Conservation (phyloP, 345 rosid genomes). For the Eucalyptus fibrosa region DNA sequence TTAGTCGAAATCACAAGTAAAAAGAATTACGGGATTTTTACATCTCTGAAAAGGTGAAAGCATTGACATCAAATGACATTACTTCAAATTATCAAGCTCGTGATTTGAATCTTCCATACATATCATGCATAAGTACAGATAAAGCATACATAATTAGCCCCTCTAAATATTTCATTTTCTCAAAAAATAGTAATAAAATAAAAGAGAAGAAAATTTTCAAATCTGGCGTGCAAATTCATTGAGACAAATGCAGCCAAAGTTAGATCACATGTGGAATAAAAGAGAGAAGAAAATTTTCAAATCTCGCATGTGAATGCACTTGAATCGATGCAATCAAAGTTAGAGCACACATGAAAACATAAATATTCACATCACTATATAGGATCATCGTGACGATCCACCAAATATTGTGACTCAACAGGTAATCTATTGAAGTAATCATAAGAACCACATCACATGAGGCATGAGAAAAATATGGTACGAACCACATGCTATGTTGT, state of each 20-base stretch:
- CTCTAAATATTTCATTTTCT: neutral
- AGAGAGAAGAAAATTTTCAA: too few relatives aligned
- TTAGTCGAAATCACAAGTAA: neutral
- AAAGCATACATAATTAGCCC: neutral
- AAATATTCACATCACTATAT: neutral
- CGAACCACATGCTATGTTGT: neutral
- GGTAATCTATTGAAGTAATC: neutral
- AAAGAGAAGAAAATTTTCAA: neutral
- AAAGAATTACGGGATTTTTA: neutral
- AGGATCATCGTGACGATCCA: neutral
- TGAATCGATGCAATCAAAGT: too few relatives aligned
- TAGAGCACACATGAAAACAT: too few relatives aligned
- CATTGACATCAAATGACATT: neutral
- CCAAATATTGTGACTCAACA: neutral
- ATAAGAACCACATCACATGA: neutral
- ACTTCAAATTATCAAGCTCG: neutral
- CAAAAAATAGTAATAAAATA: too few relatives aligned
- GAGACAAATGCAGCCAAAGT: neutral
- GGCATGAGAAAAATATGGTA: neutral
- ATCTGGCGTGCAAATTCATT: neutral
- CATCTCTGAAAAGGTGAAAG: neutral
- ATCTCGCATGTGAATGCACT: neutral
- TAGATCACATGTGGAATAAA: neutral
- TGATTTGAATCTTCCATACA: neutral
- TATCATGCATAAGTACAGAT: neutral